phyloP scores from a whole-genome alignment of 352 stramenopile species.

The Phytophthora constricta region DNA sequence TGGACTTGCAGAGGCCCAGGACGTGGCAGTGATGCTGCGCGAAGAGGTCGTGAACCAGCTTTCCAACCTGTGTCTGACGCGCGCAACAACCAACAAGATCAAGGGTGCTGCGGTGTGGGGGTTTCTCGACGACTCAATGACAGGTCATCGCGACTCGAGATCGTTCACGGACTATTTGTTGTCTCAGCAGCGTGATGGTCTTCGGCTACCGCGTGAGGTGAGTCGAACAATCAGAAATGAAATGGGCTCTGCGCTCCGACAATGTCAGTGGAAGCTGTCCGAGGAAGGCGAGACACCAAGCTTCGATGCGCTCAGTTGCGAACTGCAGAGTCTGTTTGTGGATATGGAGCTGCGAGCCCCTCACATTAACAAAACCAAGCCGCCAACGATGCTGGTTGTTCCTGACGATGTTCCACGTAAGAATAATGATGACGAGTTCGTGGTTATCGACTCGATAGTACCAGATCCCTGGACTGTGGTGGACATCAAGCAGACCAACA shows the following conservation, averaged over 20 bases:
- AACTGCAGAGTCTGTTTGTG: constrained; percentile 46
- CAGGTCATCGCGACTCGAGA: constrained; percentile 31
- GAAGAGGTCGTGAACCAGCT: constrained; percentile 42
- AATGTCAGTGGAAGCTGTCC: constrained; percentile 33
- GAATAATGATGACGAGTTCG: constrained; percentile 23
- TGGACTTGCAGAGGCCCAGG: constrained; percentile 22
- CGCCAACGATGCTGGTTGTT: background rate
- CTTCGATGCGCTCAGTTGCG: constrained; percentile 30
- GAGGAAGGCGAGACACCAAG: constrained; percentile 31
- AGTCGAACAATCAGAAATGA: constrained; percentile 37
- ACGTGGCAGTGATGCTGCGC: constrained; percentile 30
- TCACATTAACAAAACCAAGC: constrained; percentile 9
- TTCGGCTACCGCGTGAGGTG: constrained; percentile 29
- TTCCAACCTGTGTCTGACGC: constrained; percentile 52
- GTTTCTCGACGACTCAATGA: constrained; percentile 52
- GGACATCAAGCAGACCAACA: constrained; percentile 17
- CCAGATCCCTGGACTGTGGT: constrained; percentile 21
- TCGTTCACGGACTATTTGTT: constrained; percentile 44
- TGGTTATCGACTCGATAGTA: constrained; percentile 18
- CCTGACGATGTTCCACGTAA: background rate
- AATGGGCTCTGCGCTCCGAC: constrained; percentile 41
- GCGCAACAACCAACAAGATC: constrained; percentile 49
- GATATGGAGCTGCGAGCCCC: constrained; percentile 39
- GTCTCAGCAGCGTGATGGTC: constrained; percentile 33
- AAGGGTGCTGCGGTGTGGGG: constrained; percentile 46